A percentile compares a stretch with the other conserved stretches of the same genome.
phyloP scores from a whole-genome alignment of 75 land plant species.

The Selaginella moellendorffii region DNA sequence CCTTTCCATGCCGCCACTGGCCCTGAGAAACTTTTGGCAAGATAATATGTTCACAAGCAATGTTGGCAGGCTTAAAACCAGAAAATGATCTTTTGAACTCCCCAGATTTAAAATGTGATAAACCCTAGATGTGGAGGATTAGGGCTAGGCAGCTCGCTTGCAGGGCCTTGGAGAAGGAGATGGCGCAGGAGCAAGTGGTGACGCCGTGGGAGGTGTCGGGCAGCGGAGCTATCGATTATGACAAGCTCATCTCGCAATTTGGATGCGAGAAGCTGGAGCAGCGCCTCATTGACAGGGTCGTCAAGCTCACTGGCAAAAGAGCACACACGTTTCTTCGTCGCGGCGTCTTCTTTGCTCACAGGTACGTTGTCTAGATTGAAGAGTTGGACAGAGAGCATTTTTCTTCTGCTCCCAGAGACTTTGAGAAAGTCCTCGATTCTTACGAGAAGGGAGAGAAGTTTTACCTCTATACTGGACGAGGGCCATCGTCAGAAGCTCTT shows the following conservation, averaged over 20 bases:
- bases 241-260: constrained; percentile 83
- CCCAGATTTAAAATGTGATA: neutral
- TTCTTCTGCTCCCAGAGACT: constrained; percentile 37
- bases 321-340: constrained; percentile 95
- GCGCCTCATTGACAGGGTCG: constrained; percentile 43
- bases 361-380: constrained; percentile 17
- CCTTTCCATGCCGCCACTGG: too few species aligned
- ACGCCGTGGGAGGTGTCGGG: constrained; percentile 70
- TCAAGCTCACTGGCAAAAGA: constrained; percentile 51
- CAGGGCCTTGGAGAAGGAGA: constrained; percentile 6
- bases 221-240: constrained; percentile 81
- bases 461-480: constrained; percentile 87
- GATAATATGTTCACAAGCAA: too few species aligned
- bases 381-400: neutral
- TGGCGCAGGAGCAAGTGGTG: constrained; percentile 46
- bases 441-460: constrained; percentile 87
- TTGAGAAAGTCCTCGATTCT: constrained; percentile 70
- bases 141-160: neutral
- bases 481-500: constrained; percentile 90
- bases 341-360: constrained; percentile 92
- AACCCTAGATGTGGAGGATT: too few species aligned
- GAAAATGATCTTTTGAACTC: too few species aligned
- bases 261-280: constrained; percentile 67
- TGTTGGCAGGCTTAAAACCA: too few species aligned
- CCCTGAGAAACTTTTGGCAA: too few species aligned